Conservation (phyloP, 176 grass and related monocot genomes). For the Ampelocalamus luodianensis region DNA sequence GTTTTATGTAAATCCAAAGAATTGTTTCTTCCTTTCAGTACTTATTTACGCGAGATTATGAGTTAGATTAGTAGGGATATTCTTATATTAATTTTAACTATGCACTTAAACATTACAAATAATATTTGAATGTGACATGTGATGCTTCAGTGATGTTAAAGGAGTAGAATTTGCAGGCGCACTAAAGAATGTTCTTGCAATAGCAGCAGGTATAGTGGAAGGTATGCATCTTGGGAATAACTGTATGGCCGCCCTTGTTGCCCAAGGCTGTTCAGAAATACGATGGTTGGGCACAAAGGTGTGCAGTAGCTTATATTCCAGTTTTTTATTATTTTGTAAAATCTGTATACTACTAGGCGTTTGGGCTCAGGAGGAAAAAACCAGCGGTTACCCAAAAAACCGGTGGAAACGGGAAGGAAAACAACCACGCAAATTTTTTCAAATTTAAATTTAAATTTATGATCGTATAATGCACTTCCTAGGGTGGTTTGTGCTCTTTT, state of each 20-base stretch:
- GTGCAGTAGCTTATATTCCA: background rate
- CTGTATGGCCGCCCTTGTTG: conserved; percentile 95
- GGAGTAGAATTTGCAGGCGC: conserved; percentile 98
- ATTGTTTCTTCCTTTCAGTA: background rate
- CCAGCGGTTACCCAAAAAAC: too few relatives aligned
- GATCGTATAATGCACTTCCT: too few relatives aligned
- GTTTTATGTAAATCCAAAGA: background rate
- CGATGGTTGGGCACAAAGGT: conserved; percentile 97
- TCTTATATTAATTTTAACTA: background rate
- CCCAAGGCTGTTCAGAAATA: conserved; percentile 97
- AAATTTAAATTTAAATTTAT: too few relatives aligned
- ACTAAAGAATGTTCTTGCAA: conserved; percentile 95
- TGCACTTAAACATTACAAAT: conserved; percentile 14
- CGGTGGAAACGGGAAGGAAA: too few relatives aligned
- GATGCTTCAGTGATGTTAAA: conserved; percentile 94
- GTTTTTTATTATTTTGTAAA: conserved; percentile 6
- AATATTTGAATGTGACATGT: conserved; percentile 52
- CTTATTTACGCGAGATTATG: background rate
- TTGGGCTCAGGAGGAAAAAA: too few relatives aligned
- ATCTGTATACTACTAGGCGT: background rate
- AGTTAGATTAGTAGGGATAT: background rate
- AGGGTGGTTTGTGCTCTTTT: too few relatives aligned
- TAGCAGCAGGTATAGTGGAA: conserved; percentile 94
- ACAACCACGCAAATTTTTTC: too few relatives aligned
- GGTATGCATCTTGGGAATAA: conserved; percentile 97